A percentile compares a stretch with the other conserved stretches of the same genome.
Conservation (phyloP, 2,329 filamentous ascomycete genomes). For the Exophiala bonariae region DNA sequence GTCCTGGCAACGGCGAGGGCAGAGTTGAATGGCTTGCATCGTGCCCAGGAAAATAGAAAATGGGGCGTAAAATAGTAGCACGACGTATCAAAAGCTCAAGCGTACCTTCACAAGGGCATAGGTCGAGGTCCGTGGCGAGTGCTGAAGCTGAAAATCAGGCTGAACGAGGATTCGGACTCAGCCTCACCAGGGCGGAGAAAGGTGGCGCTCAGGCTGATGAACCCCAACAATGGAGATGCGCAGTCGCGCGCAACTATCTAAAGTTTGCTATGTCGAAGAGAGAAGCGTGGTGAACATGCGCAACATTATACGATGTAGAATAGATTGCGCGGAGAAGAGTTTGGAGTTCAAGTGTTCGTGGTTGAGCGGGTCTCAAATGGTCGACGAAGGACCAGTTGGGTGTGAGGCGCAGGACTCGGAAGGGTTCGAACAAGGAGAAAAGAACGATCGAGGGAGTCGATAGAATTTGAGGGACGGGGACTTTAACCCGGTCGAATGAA, state of each 20-base stretch:
- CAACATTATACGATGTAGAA: not conserved
- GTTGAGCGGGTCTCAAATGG: not conserved
- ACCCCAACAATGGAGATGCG: not conserved
- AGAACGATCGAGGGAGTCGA: too few species aligned
- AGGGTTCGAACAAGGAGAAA: too few species aligned
- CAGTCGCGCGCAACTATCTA: not conserved
- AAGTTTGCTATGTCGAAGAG: not conserved
- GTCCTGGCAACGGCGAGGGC: not conserved
- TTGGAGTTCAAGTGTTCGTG: not conserved
- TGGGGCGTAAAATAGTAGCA: not conserved
- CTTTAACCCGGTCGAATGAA: too few species aligned
- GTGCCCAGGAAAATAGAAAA: not conserved
- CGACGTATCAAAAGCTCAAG: not conserved
- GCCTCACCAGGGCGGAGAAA: not conserved
- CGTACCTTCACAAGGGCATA: conserved; percentile 1
- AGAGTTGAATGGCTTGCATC: not conserved
- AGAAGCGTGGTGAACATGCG: not conserved
- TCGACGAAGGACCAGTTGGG: too few species aligned
- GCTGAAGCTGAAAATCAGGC: not conserved
- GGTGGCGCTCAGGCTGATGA: not conserved
- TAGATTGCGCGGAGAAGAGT: not conserved
- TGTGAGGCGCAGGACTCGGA: too few species aligned
- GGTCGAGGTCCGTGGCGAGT: not conserved
- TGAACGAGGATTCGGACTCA: not conserved
- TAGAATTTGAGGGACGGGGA: too few species aligned